phyloP scores from a whole-genome alignment of 2,329 filamentous ascomycete species.

The Pseudohalonectria lignicola region DNA sequence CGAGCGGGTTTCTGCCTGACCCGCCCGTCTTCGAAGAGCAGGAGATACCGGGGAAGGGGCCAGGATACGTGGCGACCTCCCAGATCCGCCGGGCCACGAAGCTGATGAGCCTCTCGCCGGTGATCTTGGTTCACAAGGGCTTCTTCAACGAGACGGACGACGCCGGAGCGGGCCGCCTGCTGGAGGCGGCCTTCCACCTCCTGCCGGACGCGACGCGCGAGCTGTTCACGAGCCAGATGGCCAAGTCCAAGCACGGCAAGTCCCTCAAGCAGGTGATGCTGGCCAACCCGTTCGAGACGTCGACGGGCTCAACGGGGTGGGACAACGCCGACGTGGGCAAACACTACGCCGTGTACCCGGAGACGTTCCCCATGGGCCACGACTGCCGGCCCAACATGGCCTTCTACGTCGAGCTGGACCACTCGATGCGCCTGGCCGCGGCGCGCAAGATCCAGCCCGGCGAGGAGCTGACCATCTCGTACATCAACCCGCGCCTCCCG shows the following conservation, averaged over 20 bases:
- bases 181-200: conserved; percentile 12
- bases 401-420: conserved; percentile 19
- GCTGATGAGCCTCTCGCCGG: conserved; percentile 11
- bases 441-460: conserved; percentile 19
- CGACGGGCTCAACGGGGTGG: conserved; percentile 8
- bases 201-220: conserved; percentile 12
- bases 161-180: conserved; percentile 7
- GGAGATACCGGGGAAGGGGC: conserved; percentile 8
- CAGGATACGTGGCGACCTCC: conserved; percentile 11
- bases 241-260: conserved; percentile 3
- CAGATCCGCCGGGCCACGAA: conserved; percentile 11
- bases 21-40: background rate
- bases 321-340: background rate
- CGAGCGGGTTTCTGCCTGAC: conserved; percentile 3
- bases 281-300: conserved; percentile 13
- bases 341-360: conserved; percentile 20
- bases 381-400: conserved; percentile 29
- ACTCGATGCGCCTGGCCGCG: conserved; percentile 18
- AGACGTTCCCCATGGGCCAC: conserved; percentile 24
- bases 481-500: conserved; percentile 22
- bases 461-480: conserved; percentile 27
- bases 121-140: conserved; percentile 11
- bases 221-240: conserved; percentile 8
- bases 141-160: conserved; percentile 10
- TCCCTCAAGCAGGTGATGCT: conserved; percentile 11